Base-by-base conservation (phyloP, 2,329 filamentous ascomycete species). In the Stagonosporopsis vannaccii region DNA sequence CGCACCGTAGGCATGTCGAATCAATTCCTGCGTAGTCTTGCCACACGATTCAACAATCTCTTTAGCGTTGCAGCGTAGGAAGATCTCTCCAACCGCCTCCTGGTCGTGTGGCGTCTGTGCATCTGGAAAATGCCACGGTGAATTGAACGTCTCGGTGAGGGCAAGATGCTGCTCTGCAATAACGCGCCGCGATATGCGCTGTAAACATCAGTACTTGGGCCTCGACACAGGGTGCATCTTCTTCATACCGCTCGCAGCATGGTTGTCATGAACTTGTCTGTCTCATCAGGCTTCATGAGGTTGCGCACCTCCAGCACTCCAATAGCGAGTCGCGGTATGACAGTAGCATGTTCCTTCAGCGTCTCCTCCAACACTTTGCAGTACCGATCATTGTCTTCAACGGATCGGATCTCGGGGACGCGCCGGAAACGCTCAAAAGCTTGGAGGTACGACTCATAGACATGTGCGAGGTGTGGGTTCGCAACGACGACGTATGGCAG, bases 141-240 rank as follows among this genome's bases (percentile, higher is more conserved):
- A 90, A 75, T 95, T 89, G 80, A 93, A 98, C 1, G 93, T 97
- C 66, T 98, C 93, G 4, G 93, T 97, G 17, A 99, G 84, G 9
- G 95, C 92, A 33, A 99, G 86, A 72, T 99, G 95, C 71, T 99
- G 95, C 77, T 99, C 95, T 30, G 95, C 95, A 71, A 99, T 99
- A 63, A 98, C 95, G 60, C 96, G 87, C 57, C 95, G 88, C 40
- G 93, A 97, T 66, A 99, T 99, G 57, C 95, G 87, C 90, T 95
- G 51, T 5, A 15, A 11, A 1, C 9, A 45, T 68, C 36, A 56
- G 35, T 51, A 4, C n/a, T n/a, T 2, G 4, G 1, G 2, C 2
- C 9, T 4, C 6, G 11, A n/a, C n/a, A 2, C 9, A 6, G 23
- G 4, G 6, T 9, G 17, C 9, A 13, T 12, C 7, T n/a, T 12